Base-by-base conservation (phyloP, 2,329 filamentous ascomycete species). In the Aspergillus latus region DNA sequence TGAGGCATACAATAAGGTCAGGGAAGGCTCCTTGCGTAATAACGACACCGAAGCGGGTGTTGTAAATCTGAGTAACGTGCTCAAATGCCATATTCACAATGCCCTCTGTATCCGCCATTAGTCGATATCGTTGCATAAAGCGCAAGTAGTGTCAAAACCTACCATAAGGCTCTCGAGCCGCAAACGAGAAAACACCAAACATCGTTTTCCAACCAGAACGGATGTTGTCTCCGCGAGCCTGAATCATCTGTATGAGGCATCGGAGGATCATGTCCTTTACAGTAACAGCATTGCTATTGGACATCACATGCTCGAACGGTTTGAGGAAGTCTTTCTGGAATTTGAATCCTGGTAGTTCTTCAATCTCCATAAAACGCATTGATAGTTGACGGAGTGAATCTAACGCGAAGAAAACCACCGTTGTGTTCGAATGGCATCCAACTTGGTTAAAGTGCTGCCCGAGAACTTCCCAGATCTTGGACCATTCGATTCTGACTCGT, bases 311-410 rank as follows among this genome's bases (percentile, higher is more conserved):
- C 76, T 99, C 93, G 66, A 99, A 99, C 0, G 95, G 94, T 74
- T 97, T 97, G 52, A 99, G 77, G 72, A 99, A 99, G 71, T 99
- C 93, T 72, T 99, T 99, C 68, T 99, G 94, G 70, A 99, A 99
- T 74, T 97, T 97, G 84, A 99, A 99, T 68, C 95, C 94, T 1
- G 94, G 91, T 64, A 99, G 76, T 73, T 99, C 94, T 71, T 96
- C 94, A 59, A 97, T 92, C 74, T 99, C 94, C 89, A 99, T 90
- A 71, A 99, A 99, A 15, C 92, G 88, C 92, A 99, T 97, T 0
- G 93, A 97, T 40, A 99, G 78, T 72, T 99, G 94, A 40, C 95
- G 86, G 44, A 99, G 77, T 2, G 93, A 97, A 76, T 99, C 95
- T 29, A 99, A 82, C 3, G 94, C 94, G 69, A 99, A 99, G 77